Evolutionary conservation across 2,329 filamentous ascomycete genomes (phyloP).

Genomic region (Calonectria pseudoreteaudii): DNA sequence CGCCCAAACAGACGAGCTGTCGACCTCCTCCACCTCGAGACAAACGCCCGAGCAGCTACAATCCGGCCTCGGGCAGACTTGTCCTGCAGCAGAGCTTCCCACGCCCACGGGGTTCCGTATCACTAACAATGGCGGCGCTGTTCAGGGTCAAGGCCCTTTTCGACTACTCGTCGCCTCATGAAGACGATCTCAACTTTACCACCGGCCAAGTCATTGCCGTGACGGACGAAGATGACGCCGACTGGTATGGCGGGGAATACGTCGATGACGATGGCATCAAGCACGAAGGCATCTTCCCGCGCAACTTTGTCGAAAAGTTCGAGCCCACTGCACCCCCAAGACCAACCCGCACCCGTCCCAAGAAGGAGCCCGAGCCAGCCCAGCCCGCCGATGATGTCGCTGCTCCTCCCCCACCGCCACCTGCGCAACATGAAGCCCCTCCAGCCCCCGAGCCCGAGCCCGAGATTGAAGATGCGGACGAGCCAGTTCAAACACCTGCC

Average conservation of each 20-base stretch:
- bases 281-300: constrained; percentile 89
- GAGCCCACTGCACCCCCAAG: constrained; percentile 92
- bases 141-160: constrained; percentile 98
- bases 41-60: constrained; percentile 41
- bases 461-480: constrained; percentile 50
- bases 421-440: constrained; percentile 45
- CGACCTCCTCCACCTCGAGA: constrained; percentile 34
- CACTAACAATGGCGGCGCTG: constrained; percentile 74
- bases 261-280: constrained; percentile 79
- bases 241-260: constrained; percentile 95
- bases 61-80: constrained; percentile 45
- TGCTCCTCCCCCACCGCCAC: constrained; percentile 50
- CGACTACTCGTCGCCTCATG: constrained; percentile 92
- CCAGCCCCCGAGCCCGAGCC: constrained; percentile 50
- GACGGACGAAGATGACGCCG: constrained; percentile 89
- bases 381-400: constrained; percentile 52
- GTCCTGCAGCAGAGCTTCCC: constrained; percentile 43
- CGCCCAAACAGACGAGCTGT: constrained; percentile 42
- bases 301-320: constrained; percentile 97
- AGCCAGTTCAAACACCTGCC: constrained; percentile 47
- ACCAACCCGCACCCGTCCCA: constrained; percentile 79
- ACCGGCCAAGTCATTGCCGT: constrained; percentile 93
- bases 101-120: constrained; percentile 30
- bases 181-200: constrained; percentile 92
- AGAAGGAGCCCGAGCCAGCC: constrained; percentile 62